phyloP scores from a whole-genome alignment of 179 eudicot genomes.

The Heliamphora pulchella region DNA sequence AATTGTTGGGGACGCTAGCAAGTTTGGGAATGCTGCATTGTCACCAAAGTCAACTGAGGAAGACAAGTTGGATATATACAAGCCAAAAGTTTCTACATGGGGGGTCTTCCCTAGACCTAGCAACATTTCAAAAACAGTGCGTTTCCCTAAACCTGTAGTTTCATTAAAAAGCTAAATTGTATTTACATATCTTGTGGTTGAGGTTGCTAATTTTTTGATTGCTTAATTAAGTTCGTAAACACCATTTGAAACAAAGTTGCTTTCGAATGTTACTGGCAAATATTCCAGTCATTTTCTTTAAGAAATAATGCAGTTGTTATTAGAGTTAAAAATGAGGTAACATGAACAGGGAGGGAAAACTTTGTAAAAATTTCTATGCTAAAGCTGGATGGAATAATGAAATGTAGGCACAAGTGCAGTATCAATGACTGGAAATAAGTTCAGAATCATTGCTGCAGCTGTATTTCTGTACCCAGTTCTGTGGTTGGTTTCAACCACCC shows the following conservation, averaged over 20 bases:
- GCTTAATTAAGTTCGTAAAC: neutral
- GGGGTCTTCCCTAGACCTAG: slow-evolving; percentile 85
- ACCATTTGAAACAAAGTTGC: too few species aligned
- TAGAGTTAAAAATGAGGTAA: too few species aligned
- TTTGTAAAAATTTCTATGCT: too few species aligned
- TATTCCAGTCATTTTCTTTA: too few species aligned
- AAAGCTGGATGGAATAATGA: too few species aligned
- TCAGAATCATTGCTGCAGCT: too few species aligned
- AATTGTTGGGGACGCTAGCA: slow-evolving; percentile 72
- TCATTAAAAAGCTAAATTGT: neutral
- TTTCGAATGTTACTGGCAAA: too few species aligned
- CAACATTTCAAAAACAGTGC: slow-evolving; percentile 74
- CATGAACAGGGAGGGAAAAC: too few species aligned
- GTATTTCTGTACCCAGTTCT: too few species aligned
- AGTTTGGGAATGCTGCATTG: slow-evolving; percentile 35
- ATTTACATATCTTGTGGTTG: slow-evolving; percentile 8
- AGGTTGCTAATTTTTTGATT: slow-evolving; percentile 10
- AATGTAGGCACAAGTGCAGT: too few species aligned
- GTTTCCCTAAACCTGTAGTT: slow-evolving; percentile 11
- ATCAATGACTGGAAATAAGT: too few species aligned
- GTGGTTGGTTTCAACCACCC: neutral
- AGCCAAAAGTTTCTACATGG: slow-evolving; percentile 97
- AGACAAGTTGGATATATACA: slow-evolving; percentile 53
- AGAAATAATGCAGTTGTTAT: too few species aligned
- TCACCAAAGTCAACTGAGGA: slow-evolving; percentile 31